A percentile compares a stretch with the other conserved stretches of the same genome.
Conservation (phyloP, 177 flowering plant genomes). For the Vitis hybrid region DNA sequence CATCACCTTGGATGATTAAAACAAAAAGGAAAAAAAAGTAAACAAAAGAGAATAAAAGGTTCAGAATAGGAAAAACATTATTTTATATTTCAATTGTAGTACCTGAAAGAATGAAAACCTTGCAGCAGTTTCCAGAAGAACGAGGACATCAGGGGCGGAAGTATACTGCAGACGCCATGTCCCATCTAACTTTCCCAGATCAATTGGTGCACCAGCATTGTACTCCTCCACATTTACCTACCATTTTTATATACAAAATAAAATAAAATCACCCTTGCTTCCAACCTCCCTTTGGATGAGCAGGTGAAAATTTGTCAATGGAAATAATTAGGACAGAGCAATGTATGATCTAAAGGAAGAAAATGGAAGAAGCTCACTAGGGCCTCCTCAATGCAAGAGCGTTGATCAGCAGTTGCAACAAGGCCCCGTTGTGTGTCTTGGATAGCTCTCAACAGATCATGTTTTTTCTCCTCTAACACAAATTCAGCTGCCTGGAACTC, state of each 20-base stretch:
- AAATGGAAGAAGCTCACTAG: conserved; percentile 39
- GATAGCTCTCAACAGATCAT: conserved; percentile 51
- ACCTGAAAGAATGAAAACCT: conserved; percentile 88
- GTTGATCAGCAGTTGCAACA: conserved; percentile 63
- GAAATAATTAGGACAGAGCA: not conserved
- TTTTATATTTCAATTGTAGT: not conserved
- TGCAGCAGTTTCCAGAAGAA: conserved; percentile 73
- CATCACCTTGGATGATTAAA: not conserved
- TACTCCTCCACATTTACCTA: conserved; percentile 72
- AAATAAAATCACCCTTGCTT: not conserved
- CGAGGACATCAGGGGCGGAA: conserved; percentile 92
- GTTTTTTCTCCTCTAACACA: conserved; percentile 60
- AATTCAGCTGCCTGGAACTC: conserved; percentile 23
- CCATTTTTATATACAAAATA: not conserved
- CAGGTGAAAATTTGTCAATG: not conserved
- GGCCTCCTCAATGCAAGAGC: conserved; percentile 80
- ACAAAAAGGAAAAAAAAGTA: not conserved
- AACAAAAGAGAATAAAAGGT: not conserved
- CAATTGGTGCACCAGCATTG: conserved; percentile 55
- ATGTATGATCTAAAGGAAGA: not conserved
- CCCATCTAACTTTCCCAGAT: conserved; percentile 67
- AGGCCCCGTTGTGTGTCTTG: conserved; percentile 87
- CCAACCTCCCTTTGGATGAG: not conserved
- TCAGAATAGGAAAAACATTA: not conserved
- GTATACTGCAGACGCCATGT: conserved; percentile 97